These are phyloP conservation scores for Lyophyllum atratum DNA, from an alignment of 768 basidiomycete species.

Conservation along the genomic window DNA sequence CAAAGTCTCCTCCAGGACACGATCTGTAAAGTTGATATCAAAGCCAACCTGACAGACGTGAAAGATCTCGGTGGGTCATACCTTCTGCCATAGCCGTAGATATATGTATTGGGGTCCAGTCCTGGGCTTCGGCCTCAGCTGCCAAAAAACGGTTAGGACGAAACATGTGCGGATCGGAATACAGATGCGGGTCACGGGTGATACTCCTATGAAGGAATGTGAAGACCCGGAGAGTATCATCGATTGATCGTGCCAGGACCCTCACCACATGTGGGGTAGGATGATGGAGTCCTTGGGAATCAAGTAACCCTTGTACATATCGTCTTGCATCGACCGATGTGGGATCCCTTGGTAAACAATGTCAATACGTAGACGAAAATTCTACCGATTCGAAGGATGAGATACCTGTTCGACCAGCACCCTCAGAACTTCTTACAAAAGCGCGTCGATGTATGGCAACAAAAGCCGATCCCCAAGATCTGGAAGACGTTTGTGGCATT, in stretches of 20 bases:
- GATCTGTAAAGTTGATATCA: conserved; percentile 2
- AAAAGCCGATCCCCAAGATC: conserved; percentile 25
- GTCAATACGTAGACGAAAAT: too few relatives aligned
- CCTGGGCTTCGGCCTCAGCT: conserved; percentile 22
- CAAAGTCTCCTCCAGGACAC: conserved; percentile 32
- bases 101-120: conserved; percentile 35
- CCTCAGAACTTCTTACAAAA: conserved; percentile 32
- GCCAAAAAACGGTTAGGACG: conserved; percentile 40
- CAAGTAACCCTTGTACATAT: conserved; percentile 14
- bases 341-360: conserved; percentile 10
- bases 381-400: too few relatives aligned
- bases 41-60: neutral
- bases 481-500: conserved; percentile 32
- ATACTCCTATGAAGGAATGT: conserved; percentile 19
- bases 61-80: neutral
- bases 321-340: conserved; percentile 13
- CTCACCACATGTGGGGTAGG: conserved; percentile 15
- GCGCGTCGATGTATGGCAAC: conserved; percentile 30
- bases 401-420: conserved; percentile 27
- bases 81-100: conserved; percentile 51
- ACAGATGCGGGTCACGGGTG: conserved; percentile 22
- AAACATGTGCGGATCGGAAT: conserved; percentile 27
- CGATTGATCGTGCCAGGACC: neutral
- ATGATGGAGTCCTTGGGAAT: conserved; percentile 19
- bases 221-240: neutral